These are phyloP conservation scores for Butyriboletus loyo DNA, from an alignment of 768 basidiomycete species.

Conservation along the genomic window DNA sequence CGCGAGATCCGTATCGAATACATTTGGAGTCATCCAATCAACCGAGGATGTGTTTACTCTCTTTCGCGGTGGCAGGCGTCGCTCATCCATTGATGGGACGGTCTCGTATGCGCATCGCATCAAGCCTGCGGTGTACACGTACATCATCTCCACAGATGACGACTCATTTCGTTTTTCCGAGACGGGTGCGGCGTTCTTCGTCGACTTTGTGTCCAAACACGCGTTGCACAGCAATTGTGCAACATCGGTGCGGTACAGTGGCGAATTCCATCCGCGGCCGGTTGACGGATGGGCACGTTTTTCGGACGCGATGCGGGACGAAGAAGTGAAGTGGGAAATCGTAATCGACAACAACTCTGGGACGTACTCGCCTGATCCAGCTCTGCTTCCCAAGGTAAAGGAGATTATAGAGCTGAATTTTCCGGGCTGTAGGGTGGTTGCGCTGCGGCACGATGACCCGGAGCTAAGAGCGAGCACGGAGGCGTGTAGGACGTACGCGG, in stretches of 20 bases:
- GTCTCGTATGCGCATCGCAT: constrained; percentile 43
- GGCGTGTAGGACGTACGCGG: constrained; percentile 65
- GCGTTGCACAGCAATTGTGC: constrained; percentile 78
- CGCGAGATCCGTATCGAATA: constrained; percentile 60
- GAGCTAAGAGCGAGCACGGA: constrained; percentile 56
- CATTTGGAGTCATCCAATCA: constrained; percentile 55
- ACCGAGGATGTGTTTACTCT: constrained; percentile 48
- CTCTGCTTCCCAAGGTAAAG: constrained; percentile 57
- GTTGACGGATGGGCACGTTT: constrained; percentile 66
- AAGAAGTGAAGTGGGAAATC: constrained; percentile 69
- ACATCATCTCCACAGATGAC: constrained; percentile 74
- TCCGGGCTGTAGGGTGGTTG: constrained; percentile 54
- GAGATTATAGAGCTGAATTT: constrained; percentile 73
- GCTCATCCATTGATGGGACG: constrained; percentile 10
- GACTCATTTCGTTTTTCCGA: constrained; percentile 81
- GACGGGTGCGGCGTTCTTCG: constrained; percentile 84
- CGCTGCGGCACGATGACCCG: constrained; percentile 54
- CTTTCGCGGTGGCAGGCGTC: constrained; percentile 43
- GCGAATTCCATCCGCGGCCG: constrained; percentile 78
- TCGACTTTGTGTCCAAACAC: constrained; percentile 85
- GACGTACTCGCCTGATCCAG: constrained; percentile 74
- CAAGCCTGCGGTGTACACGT: constrained; percentile 84
- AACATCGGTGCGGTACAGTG: constrained; percentile 63
- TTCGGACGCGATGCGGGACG: constrained; percentile 51
- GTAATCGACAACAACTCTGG: constrained; percentile 87